Evolutionary conservation across 768 basidiomycete genomes (phyloP).

Genomic region (Gymnopilus dilepis): DNA sequence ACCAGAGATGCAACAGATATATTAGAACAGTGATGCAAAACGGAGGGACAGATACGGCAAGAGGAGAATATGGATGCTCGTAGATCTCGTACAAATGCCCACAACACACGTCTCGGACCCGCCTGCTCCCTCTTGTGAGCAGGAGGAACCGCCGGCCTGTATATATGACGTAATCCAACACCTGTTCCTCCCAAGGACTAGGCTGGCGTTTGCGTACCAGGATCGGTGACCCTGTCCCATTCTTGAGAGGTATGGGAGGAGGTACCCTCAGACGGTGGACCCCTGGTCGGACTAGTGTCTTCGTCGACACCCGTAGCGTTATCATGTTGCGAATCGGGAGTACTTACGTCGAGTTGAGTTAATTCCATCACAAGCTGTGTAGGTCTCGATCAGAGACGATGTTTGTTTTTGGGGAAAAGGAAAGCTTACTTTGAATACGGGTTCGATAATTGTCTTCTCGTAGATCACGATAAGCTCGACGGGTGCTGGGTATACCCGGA

Average conservation of each 20-base stretch:
- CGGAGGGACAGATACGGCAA: slow-evolving; percentile 26
- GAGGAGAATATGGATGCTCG: slow-evolving; percentile 19
- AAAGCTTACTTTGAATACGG: slow-evolving; percentile 72
- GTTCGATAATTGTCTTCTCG: slow-evolving; percentile 84
- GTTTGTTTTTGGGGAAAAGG: not conserved
- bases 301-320: slow-evolving; percentile 34
- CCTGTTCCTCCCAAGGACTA: slow-evolving; percentile 25
- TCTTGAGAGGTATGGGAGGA: slow-evolving; percentile 62
- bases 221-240: slow-evolving; percentile 87
- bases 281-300: slow-evolving; percentile 64
- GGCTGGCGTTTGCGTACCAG: slow-evolving; percentile 60
- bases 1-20: slow-evolving; percentile 49
- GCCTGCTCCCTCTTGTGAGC: slow-evolving; percentile 25
- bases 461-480: slow-evolving; percentile 95
- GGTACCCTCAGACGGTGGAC: slow-evolving; percentile 84
- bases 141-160: slow-evolving; percentile 3
- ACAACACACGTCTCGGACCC: slow-evolving; percentile 23
- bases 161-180: slow-evolving; percentile 26
- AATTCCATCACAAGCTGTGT: slow-evolving; percentile 68
- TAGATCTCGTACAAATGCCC: slow-evolving; percentile 31
- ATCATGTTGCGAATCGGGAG: slow-evolving; percentile 45
- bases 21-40: slow-evolving; percentile 61
- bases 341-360: slow-evolving; percentile 89
- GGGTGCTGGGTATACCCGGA: slow-evolving; percentile 93
- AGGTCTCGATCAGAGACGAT: slow-evolving; percentile 10